phyloP scores from a whole-genome alignment of 1,284 basidiomycete species.

The Malassezia globosa region DNA sequence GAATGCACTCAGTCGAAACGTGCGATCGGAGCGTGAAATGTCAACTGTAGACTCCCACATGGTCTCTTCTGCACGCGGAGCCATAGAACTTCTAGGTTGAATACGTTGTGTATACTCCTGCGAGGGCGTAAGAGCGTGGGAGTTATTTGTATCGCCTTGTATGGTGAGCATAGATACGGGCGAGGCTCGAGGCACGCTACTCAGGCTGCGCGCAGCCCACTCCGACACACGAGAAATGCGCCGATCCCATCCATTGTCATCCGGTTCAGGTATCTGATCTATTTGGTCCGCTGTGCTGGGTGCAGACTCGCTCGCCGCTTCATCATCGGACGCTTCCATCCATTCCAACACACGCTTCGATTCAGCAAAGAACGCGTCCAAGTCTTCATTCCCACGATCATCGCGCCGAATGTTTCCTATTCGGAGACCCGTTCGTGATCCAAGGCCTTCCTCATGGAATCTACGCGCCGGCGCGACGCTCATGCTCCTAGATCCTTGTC shows the following conservation, averaged over 20 bases:
- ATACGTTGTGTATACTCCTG: too few species aligned
- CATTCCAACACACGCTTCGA: constrained; percentile 41
- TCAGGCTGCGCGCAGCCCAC: constrained; percentile 14
- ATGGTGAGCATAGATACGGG: too few species aligned
- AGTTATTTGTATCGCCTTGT: too few species aligned
- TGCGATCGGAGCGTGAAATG: constrained; percentile 24
- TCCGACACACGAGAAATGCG: constrained; percentile 21
- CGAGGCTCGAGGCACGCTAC: not conserved
- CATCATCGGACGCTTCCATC: constrained; percentile 49
- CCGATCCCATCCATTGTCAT: not conserved
- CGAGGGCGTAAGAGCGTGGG: too few species aligned
- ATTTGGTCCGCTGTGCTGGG: not conserved
- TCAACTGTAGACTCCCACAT: constrained; percentile 19
- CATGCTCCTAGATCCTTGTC: constrained; percentile 4
- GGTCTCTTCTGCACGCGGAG: constrained; percentile 13
- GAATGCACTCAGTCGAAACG: constrained; percentile 27
- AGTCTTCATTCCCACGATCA: constrained; percentile 56
- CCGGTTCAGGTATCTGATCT: too few species aligned
- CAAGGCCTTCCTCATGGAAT: constrained; percentile 39
- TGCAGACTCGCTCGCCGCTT: constrained; percentile 27
- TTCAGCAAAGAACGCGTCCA: constrained; percentile 40
- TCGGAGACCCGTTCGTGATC: constrained; percentile 40
- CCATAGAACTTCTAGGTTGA: constrained; percentile 1
- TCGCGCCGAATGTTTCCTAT: constrained; percentile 47
- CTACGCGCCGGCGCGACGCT: constrained; percentile 20